Evolutionary conservation across 2,329 filamentous ascomycete species (phyloP).

Genomic region (Tolypocladium cylindrosporum): DNA sequence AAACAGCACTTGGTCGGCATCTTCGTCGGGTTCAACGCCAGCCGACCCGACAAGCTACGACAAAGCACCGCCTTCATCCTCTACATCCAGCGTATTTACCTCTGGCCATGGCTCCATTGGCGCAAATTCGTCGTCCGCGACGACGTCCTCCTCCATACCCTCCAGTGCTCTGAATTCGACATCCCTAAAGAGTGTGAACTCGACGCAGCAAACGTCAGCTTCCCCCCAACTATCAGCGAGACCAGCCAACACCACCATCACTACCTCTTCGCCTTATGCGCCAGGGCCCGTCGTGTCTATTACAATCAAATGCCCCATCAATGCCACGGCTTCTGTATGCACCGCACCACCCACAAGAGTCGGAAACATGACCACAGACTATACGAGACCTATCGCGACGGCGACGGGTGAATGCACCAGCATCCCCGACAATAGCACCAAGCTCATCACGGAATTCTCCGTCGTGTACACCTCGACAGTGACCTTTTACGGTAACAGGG

Average conservation of each 20-base stretch:
- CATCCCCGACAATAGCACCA: conserved; percentile 9
- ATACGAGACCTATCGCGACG: background rate
- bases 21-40: background rate
- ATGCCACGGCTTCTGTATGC: background rate
- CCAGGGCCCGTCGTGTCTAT: background rate
- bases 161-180: background rate
- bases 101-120: background rate
- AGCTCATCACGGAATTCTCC: conserved; percentile 28
- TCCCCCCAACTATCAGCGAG: background rate
- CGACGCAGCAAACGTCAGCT: background rate
- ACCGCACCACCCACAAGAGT: background rate
- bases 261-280: background rate
- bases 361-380: background rate
- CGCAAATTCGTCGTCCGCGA: background rate
- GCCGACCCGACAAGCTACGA: background rate
- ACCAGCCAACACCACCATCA: background rate
- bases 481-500: conserved; percentile 35
- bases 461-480: conserved; percentile 39
- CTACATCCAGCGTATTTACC: background rate
- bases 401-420: conserved; percentile 21
- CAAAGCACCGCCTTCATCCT: background rate
- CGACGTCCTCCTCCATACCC: background rate
- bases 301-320: conserved; percentile 1
- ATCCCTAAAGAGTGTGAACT: background rate
- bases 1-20: background rate